These are phyloP conservation scores for Talaromyces amestolkiae DNA, from an alignment of 2,329 filamentous ascomycete genomes.

Conservation along the genomic window DNA sequence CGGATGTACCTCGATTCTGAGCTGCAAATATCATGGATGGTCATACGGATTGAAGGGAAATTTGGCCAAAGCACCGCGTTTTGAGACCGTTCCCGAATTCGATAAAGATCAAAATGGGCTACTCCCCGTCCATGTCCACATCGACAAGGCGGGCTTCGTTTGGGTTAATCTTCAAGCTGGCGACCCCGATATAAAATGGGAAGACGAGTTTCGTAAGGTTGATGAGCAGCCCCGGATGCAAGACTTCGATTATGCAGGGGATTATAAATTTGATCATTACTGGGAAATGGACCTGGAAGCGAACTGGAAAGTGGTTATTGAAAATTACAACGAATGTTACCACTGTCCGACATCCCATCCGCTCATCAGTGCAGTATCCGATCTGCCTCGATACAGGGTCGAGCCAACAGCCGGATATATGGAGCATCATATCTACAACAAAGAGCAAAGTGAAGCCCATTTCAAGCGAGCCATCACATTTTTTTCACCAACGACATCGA, in stretches of 20 bases:
- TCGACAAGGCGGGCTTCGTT: conserved; percentile 56
- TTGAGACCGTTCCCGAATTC: conserved; percentile 55
- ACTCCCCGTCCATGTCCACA: conserved; percentile 53
- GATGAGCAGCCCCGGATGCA: conserved; percentile 49
- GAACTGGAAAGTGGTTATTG: conserved; percentile 61
- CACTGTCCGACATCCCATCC: conserved; percentile 28
- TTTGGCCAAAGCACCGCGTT: conserved; percentile 55
- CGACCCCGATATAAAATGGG: conserved; percentile 51
- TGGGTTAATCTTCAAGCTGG: conserved; percentile 58
- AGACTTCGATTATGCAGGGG: conserved; percentile 47
- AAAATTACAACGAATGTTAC: conserved; percentile 60
- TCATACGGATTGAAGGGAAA: conserved; percentile 58
- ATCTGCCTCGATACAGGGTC: conserved; percentile 55
- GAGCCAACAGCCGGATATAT: conserved; percentile 50
- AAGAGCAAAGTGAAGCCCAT: conserved; percentile 49
- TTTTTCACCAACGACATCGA: conserved; percentile 36
- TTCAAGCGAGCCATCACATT: conserved; percentile 39
- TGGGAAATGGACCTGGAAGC: conserved; percentile 58
- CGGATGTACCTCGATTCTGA: conserved; percentile 52
- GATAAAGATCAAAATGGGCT: conserved; percentile 56
- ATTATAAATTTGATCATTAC: conserved; percentile 58
- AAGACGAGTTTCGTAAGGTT: conserved; percentile 51
- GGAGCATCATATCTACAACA: conserved; percentile 48
- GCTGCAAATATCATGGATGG: conserved; percentile 62
- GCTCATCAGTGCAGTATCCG: conserved; percentile 39